Evolutionary conservation across 2,329 filamentous ascomycete genomes (phyloP).

Genomic region (Pezicula carpinea): DNA sequence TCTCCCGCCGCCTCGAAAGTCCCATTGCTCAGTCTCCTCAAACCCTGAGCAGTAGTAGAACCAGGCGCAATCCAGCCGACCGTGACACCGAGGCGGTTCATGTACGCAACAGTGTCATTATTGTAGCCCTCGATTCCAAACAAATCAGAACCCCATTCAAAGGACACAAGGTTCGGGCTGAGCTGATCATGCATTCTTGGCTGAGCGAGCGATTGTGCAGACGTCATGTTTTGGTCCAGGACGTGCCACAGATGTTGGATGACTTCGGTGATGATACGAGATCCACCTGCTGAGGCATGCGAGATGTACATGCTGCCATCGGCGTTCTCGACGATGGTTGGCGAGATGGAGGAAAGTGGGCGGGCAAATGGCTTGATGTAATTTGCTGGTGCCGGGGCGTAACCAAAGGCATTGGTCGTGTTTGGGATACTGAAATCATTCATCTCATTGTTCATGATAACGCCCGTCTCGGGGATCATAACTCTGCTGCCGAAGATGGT

Average conservation of each 20-base stretch:
- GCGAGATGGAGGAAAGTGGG: slow-evolving; percentile 59
- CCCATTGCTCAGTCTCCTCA: slow-evolving; percentile 58
- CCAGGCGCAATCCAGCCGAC: slow-evolving; percentile 54
- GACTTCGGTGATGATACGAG: slow-evolving; percentile 61
- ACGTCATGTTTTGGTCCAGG: slow-evolving; percentile 50
- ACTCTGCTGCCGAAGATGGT: slow-evolving; percentile 59
- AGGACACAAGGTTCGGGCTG: slow-evolving; percentile 47
- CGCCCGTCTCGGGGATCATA: slow-evolving; percentile 63
- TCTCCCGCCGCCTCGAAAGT: slow-evolving; percentile 75
- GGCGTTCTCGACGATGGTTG: slow-evolving; percentile 56
- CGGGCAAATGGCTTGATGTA: slow-evolving; percentile 62
- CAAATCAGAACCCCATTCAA: slow-evolving; percentile 44
- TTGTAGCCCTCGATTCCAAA: slow-evolving; percentile 42
- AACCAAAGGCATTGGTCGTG: slow-evolving; percentile 61
- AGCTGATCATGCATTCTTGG: slow-evolving; percentile 63
- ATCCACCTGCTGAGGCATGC: slow-evolving; percentile 60
- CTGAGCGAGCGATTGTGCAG: slow-evolving; percentile 47
- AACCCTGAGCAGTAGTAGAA: slow-evolving; percentile 56
- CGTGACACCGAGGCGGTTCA: slow-evolving; percentile 53
- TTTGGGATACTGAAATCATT: slow-evolving; percentile 64
- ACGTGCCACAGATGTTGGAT: slow-evolving; percentile 62
- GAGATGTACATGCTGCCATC: slow-evolving; percentile 55
- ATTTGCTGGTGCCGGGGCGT: slow-evolving; percentile 58
- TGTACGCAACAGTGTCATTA: slow-evolving; percentile 54
- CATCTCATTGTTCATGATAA: slow-evolving; percentile 63